A percentile compares a stretch with the other conserved stretches of the same genome.
These are phyloP conservation scores for Calonectria montana DNA, from an alignment of 2,329 filamentous ascomycete species.

Conservation along the genomic window DNA sequence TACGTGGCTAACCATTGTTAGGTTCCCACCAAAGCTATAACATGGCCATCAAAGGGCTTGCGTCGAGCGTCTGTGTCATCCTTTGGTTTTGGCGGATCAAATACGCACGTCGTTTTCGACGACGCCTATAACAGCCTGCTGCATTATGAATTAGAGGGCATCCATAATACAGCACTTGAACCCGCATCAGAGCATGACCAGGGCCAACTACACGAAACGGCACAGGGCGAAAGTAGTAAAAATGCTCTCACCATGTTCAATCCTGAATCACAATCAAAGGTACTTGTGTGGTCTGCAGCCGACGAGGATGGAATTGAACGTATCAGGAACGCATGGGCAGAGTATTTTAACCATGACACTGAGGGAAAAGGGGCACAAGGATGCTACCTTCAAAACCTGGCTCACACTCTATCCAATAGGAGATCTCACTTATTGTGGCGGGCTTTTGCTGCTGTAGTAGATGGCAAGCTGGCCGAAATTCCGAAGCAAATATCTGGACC, in stretches of 20 bases:
- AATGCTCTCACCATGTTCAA: too few species aligned
- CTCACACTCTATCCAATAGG: background rate
- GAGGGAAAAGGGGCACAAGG: background rate
- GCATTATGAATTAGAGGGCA: background rate
- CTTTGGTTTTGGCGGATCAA: background rate
- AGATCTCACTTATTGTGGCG: background rate
- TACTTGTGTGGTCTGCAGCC: background rate
- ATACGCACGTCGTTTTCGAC: background rate
- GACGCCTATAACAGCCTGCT: background rate
- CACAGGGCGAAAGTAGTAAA: too few species aligned
- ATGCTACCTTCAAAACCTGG: background rate
- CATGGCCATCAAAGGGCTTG: background rate
- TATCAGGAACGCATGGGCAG: background rate
- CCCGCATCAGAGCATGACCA: too few species aligned
- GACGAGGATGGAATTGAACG: background rate
- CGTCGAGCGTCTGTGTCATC: background rate
- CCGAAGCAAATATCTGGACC: background rate
- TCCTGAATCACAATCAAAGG: too few species aligned
- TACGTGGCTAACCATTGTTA: background rate
- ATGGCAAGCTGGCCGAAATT: background rate
- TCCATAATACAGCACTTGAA: background rate
- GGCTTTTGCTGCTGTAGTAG: background rate
- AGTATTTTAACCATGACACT: background rate
- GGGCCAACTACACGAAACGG: accelerated
- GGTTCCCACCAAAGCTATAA: background rate